A percentile compares a stretch with the other conserved stretches of the same genome.
These are phyloP conservation scores for Schizochytrium sp. DNA, from an alignment of 108 stramenopile species.

Conservation along the genomic window DNA sequence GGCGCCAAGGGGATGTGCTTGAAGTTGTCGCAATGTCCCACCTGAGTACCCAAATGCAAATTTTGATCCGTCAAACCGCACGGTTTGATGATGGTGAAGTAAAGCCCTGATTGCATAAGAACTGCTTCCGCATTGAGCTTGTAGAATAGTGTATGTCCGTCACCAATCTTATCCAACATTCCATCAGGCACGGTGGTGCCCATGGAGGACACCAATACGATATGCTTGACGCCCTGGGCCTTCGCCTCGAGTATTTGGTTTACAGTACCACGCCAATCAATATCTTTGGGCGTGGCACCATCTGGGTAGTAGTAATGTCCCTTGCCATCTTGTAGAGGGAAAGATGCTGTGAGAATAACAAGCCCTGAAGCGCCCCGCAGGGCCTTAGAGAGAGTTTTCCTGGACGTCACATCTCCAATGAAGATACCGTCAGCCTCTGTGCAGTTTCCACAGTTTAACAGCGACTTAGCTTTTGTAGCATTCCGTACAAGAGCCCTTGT, in stretches of 20 bases:
- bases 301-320: constrained; percentile 24
- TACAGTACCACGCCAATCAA: constrained; percentile 29
- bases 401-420: constrained; percentile 10
- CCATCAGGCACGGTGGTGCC: constrained; percentile 21
- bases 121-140: constrained; percentile 33
- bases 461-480: background rate
- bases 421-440: constrained; percentile 38
- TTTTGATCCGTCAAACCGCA: background rate
- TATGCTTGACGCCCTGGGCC: constrained; percentile 28
- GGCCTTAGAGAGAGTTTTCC: background rate
- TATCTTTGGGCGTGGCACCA: constrained; percentile 16
- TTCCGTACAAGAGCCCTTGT: constrained; percentile 7
- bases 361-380: constrained; percentile 34
- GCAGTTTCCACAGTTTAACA: constrained; percentile 4
- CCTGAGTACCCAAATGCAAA: background rate
- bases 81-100: constrained; percentile 41
- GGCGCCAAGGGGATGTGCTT: constrained; percentile 24
- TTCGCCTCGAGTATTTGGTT: background rate
- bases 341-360: background rate
- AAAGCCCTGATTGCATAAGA: constrained; percentile 34
- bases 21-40: constrained; percentile 51
- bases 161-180: background rate
- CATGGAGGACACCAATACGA: constrained; percentile 29
- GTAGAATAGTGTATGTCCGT: background rate
- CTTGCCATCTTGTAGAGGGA: background rate